Conservation (phyloP, 1,284 basidiomycete species). For the Vanrija sp. region DNA sequence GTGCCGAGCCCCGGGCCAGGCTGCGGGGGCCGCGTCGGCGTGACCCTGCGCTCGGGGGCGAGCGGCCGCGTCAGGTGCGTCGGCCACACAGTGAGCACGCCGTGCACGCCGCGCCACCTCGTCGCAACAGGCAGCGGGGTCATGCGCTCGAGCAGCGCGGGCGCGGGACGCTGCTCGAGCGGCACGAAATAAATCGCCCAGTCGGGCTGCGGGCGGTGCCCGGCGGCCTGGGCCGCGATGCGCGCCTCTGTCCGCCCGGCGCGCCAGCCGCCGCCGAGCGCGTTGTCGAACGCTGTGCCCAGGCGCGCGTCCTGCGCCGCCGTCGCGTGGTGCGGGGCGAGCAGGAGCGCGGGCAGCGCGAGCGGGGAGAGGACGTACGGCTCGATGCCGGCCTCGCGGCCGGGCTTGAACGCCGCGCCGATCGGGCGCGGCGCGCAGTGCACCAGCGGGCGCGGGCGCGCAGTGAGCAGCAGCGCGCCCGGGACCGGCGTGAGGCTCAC, state of each 20-base stretch:
- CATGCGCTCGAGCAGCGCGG: slow-evolving; percentile 4
- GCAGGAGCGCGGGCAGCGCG: slow-evolving; percentile 23
- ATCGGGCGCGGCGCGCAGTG: slow-evolving; percentile 7
- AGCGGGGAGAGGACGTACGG: slow-evolving; percentile 21
- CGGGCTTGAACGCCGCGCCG: not conserved
- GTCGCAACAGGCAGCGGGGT: slow-evolving; percentile 10
- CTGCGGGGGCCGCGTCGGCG: not conserved
- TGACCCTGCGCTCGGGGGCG: not conserved
- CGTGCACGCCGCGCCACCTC: slow-evolving; percentile 19
- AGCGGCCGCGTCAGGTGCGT: slow-evolving; percentile 24
- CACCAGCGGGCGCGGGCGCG: slow-evolving; percentile 2
- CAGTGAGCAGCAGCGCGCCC: slow-evolving; percentile 6
- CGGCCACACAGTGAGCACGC: slow-evolving; percentile 42
- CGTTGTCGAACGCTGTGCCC: slow-evolving; percentile 14
- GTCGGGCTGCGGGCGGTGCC: slow-evolving; percentile 9
- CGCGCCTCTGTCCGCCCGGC: slow-evolving; percentile 15
- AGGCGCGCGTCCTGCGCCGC: slow-evolving; percentile 17
- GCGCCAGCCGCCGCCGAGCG: slow-evolving; percentile 27
- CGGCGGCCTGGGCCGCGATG: slow-evolving; percentile 16
- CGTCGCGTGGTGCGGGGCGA: slow-evolving; percentile 13
- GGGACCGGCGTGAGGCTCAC: slow-evolving; percentile 2
- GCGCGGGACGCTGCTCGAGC: not conserved
- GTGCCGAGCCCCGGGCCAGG: slow-evolving; percentile 7
- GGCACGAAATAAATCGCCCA: slow-evolving; percentile 40
- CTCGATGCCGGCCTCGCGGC: not conserved